Percentiles rank a stretch among this genome's conserved stretches.
Evolutionary conservation across 192 early-diverging fungal species (phyloP).

Genomic region (Backusella tuberculispora): DNA sequence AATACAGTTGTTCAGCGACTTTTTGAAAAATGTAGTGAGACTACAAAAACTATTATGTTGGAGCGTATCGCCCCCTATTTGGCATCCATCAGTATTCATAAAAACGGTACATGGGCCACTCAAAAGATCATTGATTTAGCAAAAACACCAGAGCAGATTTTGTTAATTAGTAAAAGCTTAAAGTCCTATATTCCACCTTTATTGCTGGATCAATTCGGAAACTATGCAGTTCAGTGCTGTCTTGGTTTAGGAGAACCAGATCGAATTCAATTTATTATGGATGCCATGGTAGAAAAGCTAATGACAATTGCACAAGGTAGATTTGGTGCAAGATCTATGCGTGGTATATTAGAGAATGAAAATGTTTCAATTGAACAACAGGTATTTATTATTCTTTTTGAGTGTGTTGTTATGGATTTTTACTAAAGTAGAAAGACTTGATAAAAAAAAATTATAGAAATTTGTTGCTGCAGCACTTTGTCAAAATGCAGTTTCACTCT

Average conservation of each 20-base stretch:
- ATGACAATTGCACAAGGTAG: conserved; percentile 86
- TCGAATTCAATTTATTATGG: conserved; percentile 90
- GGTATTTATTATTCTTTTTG: conserved; percentile 20
- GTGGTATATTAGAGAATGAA: conserved; percentile 86
- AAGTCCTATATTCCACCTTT: conserved; percentile 80
- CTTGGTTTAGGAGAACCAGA: conserved; percentile 69
- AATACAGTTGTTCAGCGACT: conserved; percentile 95
- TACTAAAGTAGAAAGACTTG: background rate
- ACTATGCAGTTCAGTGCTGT: conserved; percentile 97
- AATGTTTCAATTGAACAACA: conserved; percentile 78
- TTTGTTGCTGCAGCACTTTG: conserved; percentile 85
- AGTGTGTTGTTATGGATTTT: background rate
- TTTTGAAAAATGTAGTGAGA: conserved; percentile 74
- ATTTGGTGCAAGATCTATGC: conserved; percentile 90
- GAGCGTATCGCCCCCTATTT: conserved; percentile 78
- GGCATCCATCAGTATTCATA: conserved; percentile 90
- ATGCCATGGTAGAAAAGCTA: conserved; percentile 85
- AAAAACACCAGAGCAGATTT: conserved; percentile 64
- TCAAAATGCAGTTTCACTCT: conserved; percentile 73
- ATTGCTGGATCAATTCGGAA: conserved; percentile 94
- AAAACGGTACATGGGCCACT: conserved; percentile 97
- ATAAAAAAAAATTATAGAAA: conserved; percentile 57
- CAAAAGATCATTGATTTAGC: conserved; percentile 95
- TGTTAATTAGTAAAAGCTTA: conserved; percentile 54
- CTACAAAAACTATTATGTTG: conserved; percentile 74